Evolutionary conservation across 805 yeast genomes (phyloP).

Genomic region (Lachancea fermentati): DNA sequence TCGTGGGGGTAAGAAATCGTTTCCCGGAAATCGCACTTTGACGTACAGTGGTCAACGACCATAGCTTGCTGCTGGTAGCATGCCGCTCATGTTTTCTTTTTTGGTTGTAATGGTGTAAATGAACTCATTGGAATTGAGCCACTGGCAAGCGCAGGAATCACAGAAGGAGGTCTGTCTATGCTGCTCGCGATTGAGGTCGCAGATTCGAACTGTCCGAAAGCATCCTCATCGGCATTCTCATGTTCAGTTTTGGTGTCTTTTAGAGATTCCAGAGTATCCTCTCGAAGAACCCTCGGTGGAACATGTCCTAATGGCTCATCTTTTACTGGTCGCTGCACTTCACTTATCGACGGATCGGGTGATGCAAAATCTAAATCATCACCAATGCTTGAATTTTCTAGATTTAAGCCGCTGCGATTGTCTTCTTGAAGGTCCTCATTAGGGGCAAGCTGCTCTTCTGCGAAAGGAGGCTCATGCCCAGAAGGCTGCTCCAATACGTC

Average conservation of each 20-base stretch:
- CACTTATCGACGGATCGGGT: no score
- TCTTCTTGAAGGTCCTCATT: no score
- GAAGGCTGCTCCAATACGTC: background rate
- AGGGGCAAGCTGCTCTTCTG: no score
- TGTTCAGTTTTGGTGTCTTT: background rate
- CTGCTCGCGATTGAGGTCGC: background rate
- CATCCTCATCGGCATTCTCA: constrained; percentile 13
- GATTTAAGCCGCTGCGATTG: no score
- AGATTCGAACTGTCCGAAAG: constrained; percentile 24
- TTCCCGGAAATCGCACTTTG: constrained; percentile 13
- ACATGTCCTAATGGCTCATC: no score
- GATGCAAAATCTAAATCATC: no score
- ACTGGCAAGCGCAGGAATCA: background rate
- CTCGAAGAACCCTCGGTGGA: no score
- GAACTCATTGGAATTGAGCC: constrained; percentile 14
- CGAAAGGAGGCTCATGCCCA: no score
- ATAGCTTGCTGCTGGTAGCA: background rate
- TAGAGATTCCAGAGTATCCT: no score
- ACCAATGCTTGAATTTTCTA: no score
- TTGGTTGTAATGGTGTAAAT: constrained; percentile 28
- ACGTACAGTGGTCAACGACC: constrained; percentile 8
- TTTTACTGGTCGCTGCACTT: no score
- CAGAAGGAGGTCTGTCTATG: background rate
- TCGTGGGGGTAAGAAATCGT: background rate
- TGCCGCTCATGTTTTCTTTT: constrained; percentile 13